phyloP scores from a whole-genome alignment of 306 rosid species.

The Ziziphus jujuba region DNA sequence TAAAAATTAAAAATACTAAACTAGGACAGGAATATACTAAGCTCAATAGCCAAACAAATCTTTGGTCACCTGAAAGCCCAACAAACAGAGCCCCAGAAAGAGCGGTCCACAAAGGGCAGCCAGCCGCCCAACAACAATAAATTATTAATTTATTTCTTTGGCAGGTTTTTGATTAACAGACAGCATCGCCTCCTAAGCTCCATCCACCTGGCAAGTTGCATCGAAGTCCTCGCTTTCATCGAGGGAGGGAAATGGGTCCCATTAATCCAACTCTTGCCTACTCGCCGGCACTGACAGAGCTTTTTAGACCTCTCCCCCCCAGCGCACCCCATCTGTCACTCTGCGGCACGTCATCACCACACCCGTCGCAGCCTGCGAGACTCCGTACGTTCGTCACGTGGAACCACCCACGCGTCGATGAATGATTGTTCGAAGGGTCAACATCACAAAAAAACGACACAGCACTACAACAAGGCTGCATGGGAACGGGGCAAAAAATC shows the following conservation, averaged over 20 bases:
- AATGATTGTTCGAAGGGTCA: not conserved
- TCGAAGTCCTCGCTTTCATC: not conserved
- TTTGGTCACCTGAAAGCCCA: constrained; percentile 10
- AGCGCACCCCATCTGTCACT: not conserved
- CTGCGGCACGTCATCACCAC: constrained; percentile 23
- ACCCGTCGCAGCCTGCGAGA: not conserved
- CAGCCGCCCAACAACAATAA: constrained; percentile 9
- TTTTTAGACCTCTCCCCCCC: too few relatives aligned
- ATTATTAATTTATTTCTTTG: not conserved
- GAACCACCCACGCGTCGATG: not conserved
- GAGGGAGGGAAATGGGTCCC: constrained; percentile 5
- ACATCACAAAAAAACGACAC: not conserved
- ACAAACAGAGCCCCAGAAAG: not conserved
- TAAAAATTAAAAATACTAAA: too few relatives aligned
- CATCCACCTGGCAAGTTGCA: constrained; percentile 2
- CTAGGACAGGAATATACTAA: not conserved
- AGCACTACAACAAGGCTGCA: not conserved
- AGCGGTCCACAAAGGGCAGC: not conserved
- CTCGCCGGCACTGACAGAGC: not conserved
- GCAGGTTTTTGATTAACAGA: constrained; percentile 3
- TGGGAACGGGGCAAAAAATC: not conserved
- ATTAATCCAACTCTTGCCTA: not conserved
- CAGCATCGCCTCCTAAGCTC: not conserved
- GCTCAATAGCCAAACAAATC: not conserved
- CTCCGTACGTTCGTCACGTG: not conserved